Base-by-base conservation (phyloP, 2,329 filamentous ascomycete genomes). In the Penicillium sp. region DNA sequence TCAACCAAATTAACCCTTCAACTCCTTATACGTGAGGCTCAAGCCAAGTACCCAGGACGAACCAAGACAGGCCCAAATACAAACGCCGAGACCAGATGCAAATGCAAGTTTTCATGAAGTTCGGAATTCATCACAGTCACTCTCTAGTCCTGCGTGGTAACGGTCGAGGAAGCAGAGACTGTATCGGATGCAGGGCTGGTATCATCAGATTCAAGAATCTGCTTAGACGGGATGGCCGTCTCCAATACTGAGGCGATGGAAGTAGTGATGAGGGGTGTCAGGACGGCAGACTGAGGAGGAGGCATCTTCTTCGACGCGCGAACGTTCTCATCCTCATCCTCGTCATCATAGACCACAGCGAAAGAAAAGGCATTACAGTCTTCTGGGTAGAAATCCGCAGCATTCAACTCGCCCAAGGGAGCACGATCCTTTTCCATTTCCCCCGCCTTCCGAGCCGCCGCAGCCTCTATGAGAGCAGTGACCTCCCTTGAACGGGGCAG, bases 321-420 rank as follows among this genome's bases (percentile, higher is more conserved):
- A 6, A 68, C 65, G 4, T 67, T 82, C 4, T 85, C 84, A 3
- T 65, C 62, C 10, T 70, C 65, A 6, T 68, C 82, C 4, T 86
- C 85, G 40, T 89, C 87, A 7, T 79, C 87, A n/a, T 85, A 82
- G 1, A 91, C 77, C 14, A 90, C 76, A 51, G 90, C 79, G 35
- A 89, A 81, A 0, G 85, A 87, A 1, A 82, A 80, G 63, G 84
- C 85, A 70, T 90, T 85, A 63, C 85, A 89, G 4, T 86, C 89
- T 16, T 85, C 82, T 3, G 86, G 83, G 68, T 89, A 91, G 70
- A 87, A 92, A 52, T 91, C 87, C 22, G 85, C 80, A 1, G 85
- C 84, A 57, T 87, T 83, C 70, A 93, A 84, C 71, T 91, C 88
- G 8, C 84, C 85, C 1, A 93, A 80, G 0, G 89, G 88, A 5